These are phyloP conservation scores for Sarocladium brachiariae DNA, from an alignment of 2,329 filamentous ascomycete species.

Conservation along the genomic window DNA sequence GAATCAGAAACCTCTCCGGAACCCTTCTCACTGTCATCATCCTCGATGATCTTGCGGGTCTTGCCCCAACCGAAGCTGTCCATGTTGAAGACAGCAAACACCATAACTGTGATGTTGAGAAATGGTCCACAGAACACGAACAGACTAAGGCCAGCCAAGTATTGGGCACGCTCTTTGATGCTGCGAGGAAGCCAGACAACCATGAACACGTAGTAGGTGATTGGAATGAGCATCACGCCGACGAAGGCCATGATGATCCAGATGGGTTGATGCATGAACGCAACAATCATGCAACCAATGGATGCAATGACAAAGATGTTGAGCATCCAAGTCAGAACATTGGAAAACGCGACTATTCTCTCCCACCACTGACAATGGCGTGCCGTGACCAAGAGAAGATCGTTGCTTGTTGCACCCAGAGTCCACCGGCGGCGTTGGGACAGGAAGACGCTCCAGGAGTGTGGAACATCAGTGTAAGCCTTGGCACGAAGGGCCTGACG, in stretches of 20 bases:
- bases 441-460: constrained; percentile 32
- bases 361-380: constrained; percentile 19
- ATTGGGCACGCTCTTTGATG: constrained; percentile 17
- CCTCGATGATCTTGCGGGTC: constrained; percentile 16
- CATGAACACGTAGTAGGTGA: constrained; percentile 19
- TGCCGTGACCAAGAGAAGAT: constrained; percentile 16
- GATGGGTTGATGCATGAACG: constrained; percentile 20
- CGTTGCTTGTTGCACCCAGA: constrained; percentile 20
- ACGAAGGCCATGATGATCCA: constrained; percentile 21
- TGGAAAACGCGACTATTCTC: constrained; percentile 18
- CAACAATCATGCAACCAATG: constrained; percentile 21
- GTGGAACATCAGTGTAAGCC: constrained; percentile 33
- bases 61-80: constrained; percentile 22
- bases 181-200: constrained; percentile 18
- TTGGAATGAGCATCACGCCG: constrained; percentile 19
- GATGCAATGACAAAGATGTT: constrained; percentile 20
- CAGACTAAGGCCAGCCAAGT: constrained; percentile 16
- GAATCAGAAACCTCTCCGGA: background rate
- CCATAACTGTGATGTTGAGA: constrained; percentile 19
- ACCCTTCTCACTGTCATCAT: constrained; percentile 5
- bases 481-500: constrained; percentile 32
- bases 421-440: constrained; percentile 21
- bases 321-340: constrained; percentile 19
- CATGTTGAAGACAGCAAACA: constrained; percentile 21
- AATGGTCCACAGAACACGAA: constrained; percentile 19